These are phyloP conservation scores for Dendrobium officinale DNA, from an alignment of 106 monocot genomes.

Conservation along the genomic window DNA sequence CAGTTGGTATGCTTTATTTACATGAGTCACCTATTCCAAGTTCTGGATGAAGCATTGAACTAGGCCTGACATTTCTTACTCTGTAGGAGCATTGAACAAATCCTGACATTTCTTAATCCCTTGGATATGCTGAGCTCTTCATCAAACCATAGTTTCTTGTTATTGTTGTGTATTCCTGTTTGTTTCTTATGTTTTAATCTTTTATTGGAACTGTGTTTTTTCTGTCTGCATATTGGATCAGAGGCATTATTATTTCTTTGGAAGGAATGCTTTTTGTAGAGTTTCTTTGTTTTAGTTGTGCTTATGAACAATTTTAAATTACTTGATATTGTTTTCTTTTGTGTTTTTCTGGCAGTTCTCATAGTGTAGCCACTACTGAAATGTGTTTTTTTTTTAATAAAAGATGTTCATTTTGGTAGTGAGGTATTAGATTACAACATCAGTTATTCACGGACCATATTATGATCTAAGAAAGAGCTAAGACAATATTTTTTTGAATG, in stretches of 20 bases:
- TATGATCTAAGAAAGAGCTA: neutral
- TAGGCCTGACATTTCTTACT: neutral
- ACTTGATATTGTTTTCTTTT: neutral
- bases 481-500: conserved; percentile 13
- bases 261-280: neutral
- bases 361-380: neutral
- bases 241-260: neutral
- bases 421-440: neutral
- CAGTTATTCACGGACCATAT: neutral
- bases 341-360: neutral
- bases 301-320: neutral
- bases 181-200: neutral
- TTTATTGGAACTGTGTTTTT: neutral
- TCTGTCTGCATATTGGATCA: neutral
- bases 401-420: neutral
- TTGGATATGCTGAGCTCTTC: neutral
- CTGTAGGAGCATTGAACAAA: neutral
- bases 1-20: neutral
- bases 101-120: neutral
- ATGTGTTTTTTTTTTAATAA: neutral
- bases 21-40: neutral
- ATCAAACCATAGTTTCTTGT: neutral
- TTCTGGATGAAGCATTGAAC: neutral
- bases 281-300: neutral
- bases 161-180: neutral